Base-by-base conservation (phyloP, 768 basidiomycete genomes). In the Leccinum truebloodii region DNA sequence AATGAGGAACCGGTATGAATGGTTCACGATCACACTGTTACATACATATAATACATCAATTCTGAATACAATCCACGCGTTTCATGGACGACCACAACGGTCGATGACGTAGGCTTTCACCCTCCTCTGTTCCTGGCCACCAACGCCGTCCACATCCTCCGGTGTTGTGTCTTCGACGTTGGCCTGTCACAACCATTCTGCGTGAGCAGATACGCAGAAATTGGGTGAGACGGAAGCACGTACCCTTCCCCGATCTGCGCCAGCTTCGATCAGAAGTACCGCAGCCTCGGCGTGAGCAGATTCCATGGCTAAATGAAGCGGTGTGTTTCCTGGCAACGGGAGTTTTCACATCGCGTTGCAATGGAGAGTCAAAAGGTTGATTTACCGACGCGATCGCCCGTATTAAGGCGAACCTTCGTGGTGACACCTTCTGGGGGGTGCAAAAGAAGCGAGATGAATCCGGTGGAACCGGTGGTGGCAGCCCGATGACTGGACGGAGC, bases 261-360 rank as follows among this genome's bases (percentile, higher is more conserved):
- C 96, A 51, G 94, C 95, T 71, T 96, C 93, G 61, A 99, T 96
- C 54, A 99, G 81, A 54, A 90, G 73, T 2, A 94, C 90, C 10
- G 96, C 96, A 16, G 87, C 90, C 71, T 94, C 88, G 14, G 92
- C 96, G 70, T 98, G 92, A 18, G 89, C 96, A 57, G 92, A 94
- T 68, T 99, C 96, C 89, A 99, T 90, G 18, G 96, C 95, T 34
- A 99, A 85, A 80, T 99, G 97, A 39, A 99, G 78, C 2, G 97
- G 94, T 2, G 97, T 98, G 70, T 98, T 97, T 54, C 96, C 95
- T 92, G 69, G 56, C 58, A 66, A 67, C 50, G 44, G 4, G 53
- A 60, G 30, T 59, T 18, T 41, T 60, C 28, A 64, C 14, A 22
- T 28, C 6, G 49, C 48, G 32, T 34, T n/a, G 44, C 46, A 28